Evolutionary conservation across 2,329 filamentous ascomycete species (phyloP).

Genomic region (Fusarium metavorans): DNA sequence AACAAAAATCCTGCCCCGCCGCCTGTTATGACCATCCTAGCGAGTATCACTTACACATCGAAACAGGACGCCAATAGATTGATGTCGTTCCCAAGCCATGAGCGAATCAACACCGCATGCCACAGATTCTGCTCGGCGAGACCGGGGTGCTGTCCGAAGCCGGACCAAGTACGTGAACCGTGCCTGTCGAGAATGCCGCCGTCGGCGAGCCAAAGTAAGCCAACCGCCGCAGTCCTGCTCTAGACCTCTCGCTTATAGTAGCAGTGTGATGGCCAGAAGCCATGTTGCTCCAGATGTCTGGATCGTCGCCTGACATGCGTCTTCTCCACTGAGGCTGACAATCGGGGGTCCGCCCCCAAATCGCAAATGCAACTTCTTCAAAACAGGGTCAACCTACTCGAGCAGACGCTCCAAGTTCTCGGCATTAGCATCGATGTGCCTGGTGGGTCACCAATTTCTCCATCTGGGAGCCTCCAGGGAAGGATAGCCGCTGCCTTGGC

Average conservation of each 20-base stretch:
- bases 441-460: background rate
- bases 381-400: background rate
- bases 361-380: background rate
- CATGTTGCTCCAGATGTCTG: background rate
- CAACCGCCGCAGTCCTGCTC: no score
- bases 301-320: background rate
- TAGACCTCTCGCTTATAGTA: background rate
- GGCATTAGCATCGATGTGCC: background rate
- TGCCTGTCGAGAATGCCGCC: background rate
- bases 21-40: background rate
- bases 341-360: background rate
- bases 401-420: background rate
- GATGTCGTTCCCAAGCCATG: background rate
- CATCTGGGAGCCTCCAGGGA: background rate
- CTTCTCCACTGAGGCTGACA: background rate
- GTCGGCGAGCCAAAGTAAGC: background rate
- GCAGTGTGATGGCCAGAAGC: background rate
- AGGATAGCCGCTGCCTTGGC: background rate
- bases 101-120: background rate
- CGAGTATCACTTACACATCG: background rate
- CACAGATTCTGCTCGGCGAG: background rate
- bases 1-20: background rate
- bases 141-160: background rate
- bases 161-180: background rate
- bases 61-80: background rate